Conservation (phyloP, 768 basidiomycete species). For the Kwoniella dejecticola region DNA sequence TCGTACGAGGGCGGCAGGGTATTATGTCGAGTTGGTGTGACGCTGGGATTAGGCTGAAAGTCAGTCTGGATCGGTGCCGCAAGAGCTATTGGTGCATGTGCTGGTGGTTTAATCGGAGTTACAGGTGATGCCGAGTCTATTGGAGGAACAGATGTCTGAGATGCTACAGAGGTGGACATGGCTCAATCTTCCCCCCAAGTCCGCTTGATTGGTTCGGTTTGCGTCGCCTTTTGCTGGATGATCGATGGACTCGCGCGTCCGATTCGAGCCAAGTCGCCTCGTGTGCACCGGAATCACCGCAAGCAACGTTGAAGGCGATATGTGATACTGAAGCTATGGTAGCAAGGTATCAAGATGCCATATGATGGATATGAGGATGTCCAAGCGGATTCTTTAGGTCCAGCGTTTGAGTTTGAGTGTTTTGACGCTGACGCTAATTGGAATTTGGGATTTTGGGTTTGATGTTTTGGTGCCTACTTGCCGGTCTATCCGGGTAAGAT, state of each 20-base stretch:
- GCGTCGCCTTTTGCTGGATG: too few species aligned
- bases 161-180: background rate
- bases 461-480: conserved; percentile 1
- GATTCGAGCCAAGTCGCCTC: too few species aligned
- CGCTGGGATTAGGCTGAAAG: background rate
- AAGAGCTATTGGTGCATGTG: background rate
- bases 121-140: background rate
- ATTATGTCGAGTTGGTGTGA: background rate
- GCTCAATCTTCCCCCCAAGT: too few species aligned
- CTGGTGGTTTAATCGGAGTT: background rate
- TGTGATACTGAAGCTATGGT: too few species aligned
- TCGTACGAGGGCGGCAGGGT: conserved; percentile 4
- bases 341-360: too few species aligned
- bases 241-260: too few species aligned
- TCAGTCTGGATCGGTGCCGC: background rate
- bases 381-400: too few species aligned
- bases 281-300: too few species aligned
- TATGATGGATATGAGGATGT: too few species aligned
- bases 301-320: too few species aligned
- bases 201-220: too few species aligned
- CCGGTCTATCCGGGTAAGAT: background rate
- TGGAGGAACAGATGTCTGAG: background rate
- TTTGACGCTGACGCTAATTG: background rate
- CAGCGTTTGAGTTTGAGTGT: too few species aligned
- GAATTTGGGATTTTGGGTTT: background rate